A percentile compares a stretch with the other conserved stretches of the same genome.
Evolutionary conservation across 345 rosid genomes (phyloP).

Genomic region (Melaleuca quinquenervia): DNA sequence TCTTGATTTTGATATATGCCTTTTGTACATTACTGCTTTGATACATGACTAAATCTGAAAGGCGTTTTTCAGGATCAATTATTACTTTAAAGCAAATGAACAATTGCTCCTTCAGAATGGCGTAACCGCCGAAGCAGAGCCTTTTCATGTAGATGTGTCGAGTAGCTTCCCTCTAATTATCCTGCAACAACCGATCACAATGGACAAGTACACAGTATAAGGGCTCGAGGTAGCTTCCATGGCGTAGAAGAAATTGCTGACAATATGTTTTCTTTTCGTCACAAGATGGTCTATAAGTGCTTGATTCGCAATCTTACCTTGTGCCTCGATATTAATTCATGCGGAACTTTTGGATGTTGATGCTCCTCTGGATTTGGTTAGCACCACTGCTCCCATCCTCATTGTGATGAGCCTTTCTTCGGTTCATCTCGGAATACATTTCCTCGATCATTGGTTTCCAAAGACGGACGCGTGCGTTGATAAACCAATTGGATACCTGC

Average conservation of each 20-base stretch:
- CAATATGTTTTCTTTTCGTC: neutral
- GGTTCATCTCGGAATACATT: constrained; percentile 83
- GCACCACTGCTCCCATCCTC: constrained; percentile 19
- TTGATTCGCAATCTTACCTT: neutral
- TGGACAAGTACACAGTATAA: neutral
- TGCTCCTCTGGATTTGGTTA: constrained; percentile 13
- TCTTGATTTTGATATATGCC: neutral
- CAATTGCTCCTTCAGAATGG: neutral
- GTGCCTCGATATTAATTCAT: neutral
- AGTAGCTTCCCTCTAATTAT: neutral
- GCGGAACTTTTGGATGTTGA: neutral
- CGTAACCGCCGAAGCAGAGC: neutral
- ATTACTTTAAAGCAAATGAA: neutral
- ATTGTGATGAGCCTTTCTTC: constrained; percentile 24
- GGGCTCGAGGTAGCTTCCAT: neutral
- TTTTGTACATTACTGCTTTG: neutral
- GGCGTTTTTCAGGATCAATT: neutral
- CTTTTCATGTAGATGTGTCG: neutral
- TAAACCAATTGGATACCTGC: constrained; percentile 96
- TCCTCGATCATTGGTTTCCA: constrained; percentile 99
- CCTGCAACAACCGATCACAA: neutral
- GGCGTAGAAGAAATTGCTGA: neutral
- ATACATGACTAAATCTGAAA: neutral
- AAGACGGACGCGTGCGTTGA: constrained; percentile 89
- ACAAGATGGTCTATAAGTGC: neutral